A percentile compares a stretch with the other conserved stretches of the same genome.
Evolutionary conservation across 225 moss, liverwort and hornwort species (phyloP).

Genomic region (Physcomitrium patens): DNA sequence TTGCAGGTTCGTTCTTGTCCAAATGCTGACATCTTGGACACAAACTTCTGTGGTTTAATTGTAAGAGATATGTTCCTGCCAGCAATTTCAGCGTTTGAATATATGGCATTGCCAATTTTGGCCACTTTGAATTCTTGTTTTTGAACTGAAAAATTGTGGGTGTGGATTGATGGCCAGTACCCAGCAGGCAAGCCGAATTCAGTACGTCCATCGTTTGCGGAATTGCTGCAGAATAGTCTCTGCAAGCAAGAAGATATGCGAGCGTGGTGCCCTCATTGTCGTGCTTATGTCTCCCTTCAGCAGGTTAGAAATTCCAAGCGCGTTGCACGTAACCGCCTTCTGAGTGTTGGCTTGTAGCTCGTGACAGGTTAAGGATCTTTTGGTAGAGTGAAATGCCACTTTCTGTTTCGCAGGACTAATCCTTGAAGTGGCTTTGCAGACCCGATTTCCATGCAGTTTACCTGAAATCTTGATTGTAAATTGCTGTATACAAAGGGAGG

Average conservation of each 20-base stretch:
- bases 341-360: constrained; percentile 12
- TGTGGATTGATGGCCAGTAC: constrained; percentile 51
- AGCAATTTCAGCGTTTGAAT: constrained; percentile 10
- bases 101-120: not conserved
- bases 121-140: constrained; percentile 6
- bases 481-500: constrained; percentile 68
- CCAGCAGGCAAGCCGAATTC: constrained; percentile 58
- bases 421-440: constrained; percentile 42
- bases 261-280: constrained; percentile 68
- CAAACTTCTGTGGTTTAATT: constrained; percentile 7
- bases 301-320: constrained; percentile 43
- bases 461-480: constrained; percentile 60
- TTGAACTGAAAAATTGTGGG: constrained; percentile 20
- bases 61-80: constrained; percentile 15
- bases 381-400: not conserved
- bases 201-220: constrained; percentile 60
- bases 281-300: constrained; percentile 67
- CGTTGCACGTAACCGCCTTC: constrained; percentile 17
- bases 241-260: constrained; percentile 75
- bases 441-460: constrained; percentile 56
- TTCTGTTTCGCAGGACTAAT: constrained; percentile 16
- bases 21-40: constrained; percentile 13
- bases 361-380: constrained; percentile 8
- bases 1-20: constrained; percentile 50
- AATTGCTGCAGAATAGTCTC: constrained; percentile 63